Evolutionary conservation across 345 rosid genomes (phyloP).

Genomic region (Corchorus olitorius): DNA sequence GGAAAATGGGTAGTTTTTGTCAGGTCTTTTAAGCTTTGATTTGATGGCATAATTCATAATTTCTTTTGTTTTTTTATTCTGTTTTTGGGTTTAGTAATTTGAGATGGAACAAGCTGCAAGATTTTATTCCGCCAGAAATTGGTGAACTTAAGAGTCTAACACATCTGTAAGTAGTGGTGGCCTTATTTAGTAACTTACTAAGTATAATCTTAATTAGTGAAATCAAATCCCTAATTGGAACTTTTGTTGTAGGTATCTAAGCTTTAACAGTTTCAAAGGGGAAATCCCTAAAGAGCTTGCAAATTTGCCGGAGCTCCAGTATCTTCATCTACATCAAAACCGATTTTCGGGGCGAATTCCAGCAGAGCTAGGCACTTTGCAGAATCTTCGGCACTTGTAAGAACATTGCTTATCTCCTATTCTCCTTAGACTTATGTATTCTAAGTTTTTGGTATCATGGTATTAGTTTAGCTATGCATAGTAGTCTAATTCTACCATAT

Average conservation of each 20-base stretch:
- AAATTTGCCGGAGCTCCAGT: conserved; percentile 81
- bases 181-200: neutral
- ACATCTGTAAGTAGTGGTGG: conserved; percentile 52
- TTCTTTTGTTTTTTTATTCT: neutral
- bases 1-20: neutral
- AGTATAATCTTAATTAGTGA: neutral
- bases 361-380: conserved; percentile 72
- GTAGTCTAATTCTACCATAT: neutral
- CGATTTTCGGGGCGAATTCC: conserved; percentile 85
- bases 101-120: conserved; percentile 85
- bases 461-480: neutral
- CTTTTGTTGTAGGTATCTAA: conserved; percentile 51
- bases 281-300: conserved; percentile 93
- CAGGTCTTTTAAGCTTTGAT: neutral
- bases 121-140: conserved; percentile 71
- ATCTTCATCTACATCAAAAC: conserved; percentile 85
- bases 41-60: neutral
- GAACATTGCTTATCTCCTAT: conserved; percentile 10
- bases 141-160: conserved; percentile 72
- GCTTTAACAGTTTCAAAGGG: conserved; percentile 93
- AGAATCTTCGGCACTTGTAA: conserved; percentile 62
- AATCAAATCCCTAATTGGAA: neutral
- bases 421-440: conserved; percentile 26
- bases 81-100: conserved; percentile 48
- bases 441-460: neutral